Evolutionary conservation across 2,329 filamentous ascomycete genomes (phyloP).

Genomic region (Aspergillus sp.): DNA sequence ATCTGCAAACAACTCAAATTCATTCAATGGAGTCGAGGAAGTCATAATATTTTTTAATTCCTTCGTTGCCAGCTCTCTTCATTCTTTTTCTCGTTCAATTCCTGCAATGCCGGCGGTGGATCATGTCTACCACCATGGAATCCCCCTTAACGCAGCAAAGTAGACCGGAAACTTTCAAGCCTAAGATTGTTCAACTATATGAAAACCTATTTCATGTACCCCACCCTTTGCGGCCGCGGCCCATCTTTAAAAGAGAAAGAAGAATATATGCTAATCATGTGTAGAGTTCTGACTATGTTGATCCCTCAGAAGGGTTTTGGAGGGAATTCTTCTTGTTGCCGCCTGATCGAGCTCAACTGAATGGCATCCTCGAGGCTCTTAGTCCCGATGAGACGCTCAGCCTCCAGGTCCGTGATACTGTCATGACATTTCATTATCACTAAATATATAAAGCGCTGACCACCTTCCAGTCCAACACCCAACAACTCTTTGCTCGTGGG

Average conservation of each 20-base stretch:
- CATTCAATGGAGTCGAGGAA: neutral
- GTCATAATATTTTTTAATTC: neutral
- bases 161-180: slow-evolving; percentile 86
- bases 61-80: neutral
- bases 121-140: slow-evolving; percentile 62
- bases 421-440: neutral
- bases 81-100: neutral
- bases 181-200: slow-evolving; percentile 91
- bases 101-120: slow-evolving; percentile 17
- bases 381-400: slow-evolving; percentile 73
- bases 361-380: slow-evolving; percentile 67
- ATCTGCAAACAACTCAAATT: slow-evolving; percentile 7
- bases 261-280: slow-evolving; percentile 18
- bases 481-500: slow-evolving; percentile 74
- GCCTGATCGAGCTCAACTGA: slow-evolving; percentile 71
- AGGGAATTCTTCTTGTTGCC: slow-evolving; percentile 88
- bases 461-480: slow-evolving; percentile 60
- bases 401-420: slow-evolving; percentile 57
- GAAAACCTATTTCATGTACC: slow-evolving; percentile 70
- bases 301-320: slow-evolving; percentile 90
- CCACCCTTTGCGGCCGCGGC: slow-evolving; percentile 4
- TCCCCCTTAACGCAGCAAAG: slow-evolving; percentile 93
- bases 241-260: neutral
- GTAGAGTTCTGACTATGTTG: slow-evolving; percentile 64
- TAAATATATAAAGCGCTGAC: slow-evolving; percentile 17